Conservation (phyloP, 225 moss, liverwort and hornwort species). For the Sphagnum contortum region DNA sequence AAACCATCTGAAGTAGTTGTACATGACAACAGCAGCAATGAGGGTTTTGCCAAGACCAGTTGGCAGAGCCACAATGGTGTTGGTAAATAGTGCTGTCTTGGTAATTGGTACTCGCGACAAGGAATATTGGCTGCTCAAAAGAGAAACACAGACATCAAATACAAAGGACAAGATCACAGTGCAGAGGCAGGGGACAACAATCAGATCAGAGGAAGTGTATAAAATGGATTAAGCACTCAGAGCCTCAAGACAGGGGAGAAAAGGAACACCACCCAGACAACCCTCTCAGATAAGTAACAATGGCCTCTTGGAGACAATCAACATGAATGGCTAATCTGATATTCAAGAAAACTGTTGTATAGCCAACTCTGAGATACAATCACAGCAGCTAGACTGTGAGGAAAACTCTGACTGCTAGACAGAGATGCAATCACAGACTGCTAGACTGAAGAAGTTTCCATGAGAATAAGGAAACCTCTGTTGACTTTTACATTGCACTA, state of each 20-base stretch:
- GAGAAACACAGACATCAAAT: neutral
- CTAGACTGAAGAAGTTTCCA: slow-evolving; percentile 17
- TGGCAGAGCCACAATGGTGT: slow-evolving; percentile 91
- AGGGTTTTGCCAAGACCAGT: slow-evolving; percentile 95
- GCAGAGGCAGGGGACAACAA: neutral
- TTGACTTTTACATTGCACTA: neutral
- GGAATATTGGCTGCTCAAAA: slow-evolving; percentile 73
- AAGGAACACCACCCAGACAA: neutral
- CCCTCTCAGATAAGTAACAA: no score
- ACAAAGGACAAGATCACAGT: no score
- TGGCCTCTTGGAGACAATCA: no score
- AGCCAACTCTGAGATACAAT: no score
- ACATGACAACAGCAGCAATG: slow-evolving; percentile 97
- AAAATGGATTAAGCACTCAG: neutral
- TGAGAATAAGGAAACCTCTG: neutral
- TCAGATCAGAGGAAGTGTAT: neutral
- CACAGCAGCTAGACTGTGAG: no score
- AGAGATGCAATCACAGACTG: slow-evolving; percentile 74
- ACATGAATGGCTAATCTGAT: neutral
- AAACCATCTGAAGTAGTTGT: slow-evolving; percentile 97
- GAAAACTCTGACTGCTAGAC: no score
- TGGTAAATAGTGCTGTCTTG: slow-evolving; percentile 75
- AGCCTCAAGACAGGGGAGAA: neutral
- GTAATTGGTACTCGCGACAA: slow-evolving; percentile 76
- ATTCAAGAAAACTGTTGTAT: neutral